A percentile compares a stretch with the other conserved stretches of the same genome.
Evolutionary conservation across 1,139 yeast genomes (phyloP).

Genomic region (Zygosaccharomyces sapae): DNA sequence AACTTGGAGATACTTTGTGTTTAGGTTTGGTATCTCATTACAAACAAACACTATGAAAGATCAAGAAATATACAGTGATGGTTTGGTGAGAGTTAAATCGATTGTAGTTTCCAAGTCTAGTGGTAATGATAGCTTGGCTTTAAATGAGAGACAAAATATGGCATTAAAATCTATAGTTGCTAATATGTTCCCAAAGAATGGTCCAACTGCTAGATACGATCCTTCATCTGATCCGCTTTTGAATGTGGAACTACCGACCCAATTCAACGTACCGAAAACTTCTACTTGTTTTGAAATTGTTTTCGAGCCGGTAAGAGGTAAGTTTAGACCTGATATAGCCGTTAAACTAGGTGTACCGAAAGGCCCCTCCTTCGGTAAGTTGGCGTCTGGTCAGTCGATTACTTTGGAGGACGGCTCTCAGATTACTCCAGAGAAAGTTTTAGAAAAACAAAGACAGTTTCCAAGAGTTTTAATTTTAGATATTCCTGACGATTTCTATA

Average conservation of each 20-base stretch:
- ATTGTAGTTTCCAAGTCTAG: conserved; percentile 35
- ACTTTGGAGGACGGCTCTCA: conserved; percentile 54
- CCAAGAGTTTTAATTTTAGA: conserved; percentile 66
- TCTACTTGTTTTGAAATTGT: conserved; percentile 61
- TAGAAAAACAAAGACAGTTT: conserved; percentile 57
- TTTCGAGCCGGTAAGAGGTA: conserved; percentile 70
- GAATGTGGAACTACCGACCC: conserved; percentile 37
- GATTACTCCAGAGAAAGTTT: conserved; percentile 66
- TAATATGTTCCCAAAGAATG: conserved; percentile 45
- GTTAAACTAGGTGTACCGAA: conserved; percentile 62
- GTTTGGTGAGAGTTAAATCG: conserved; percentile 50
- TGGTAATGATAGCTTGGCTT: conserved; percentile 1
- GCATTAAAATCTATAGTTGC: conserved; percentile 30
- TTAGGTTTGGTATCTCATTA: conserved; percentile 67
- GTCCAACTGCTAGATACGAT: conserved; percentile 31
- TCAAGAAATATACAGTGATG: conserved; percentile 45
- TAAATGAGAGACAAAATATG: conserved; percentile 16
- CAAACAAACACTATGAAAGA: conserved; percentile 43
- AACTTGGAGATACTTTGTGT: conserved; percentile 88
- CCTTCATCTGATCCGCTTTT: conserved; percentile 37
- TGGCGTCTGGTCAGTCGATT: conserved; percentile 61
- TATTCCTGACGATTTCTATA: conserved; percentile 55
- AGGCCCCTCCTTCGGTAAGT: conserved; percentile 55
- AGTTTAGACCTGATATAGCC: conserved; percentile 66
- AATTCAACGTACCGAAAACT: conserved; percentile 17